Base-by-base conservation (phyloP, 2,329 filamentous ascomycete species). In the Pseudogymnoascus sp. region DNA sequence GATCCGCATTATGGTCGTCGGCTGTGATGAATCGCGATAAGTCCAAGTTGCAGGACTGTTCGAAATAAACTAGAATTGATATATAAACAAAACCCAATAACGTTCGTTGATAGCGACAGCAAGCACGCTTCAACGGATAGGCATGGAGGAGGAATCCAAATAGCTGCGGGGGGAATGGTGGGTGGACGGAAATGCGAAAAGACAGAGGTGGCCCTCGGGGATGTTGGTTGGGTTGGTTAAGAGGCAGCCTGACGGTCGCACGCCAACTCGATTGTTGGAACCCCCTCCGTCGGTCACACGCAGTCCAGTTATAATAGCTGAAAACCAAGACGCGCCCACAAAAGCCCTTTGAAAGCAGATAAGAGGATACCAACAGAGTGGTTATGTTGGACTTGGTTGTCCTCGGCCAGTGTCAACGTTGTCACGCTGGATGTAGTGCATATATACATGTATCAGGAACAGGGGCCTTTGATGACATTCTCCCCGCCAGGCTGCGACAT, bases 1-100 rank as follows among this genome's bases (percentile, higher is more conserved):
- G 43, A 90, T 84, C 70, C 82, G 84, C 87, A 89, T 89, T n/a
- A 33, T 33, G 8, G 37, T 16, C 33, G 33, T 35, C 33, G 33
- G 33, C 33, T 35, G 33, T 35, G 33, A 35, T 35, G 33, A 35
- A 35, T 35, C 33, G 33, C 33, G 33, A 35, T 11, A 11, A 35
- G 33, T 35, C 2, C 33, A 35, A 11, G 33, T 35, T 35, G 33
- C 33, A 35, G 33, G 7, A 35, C 33, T 7, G 33, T 35, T 35
- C 33, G 10, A 11, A 35, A 2, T 28, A 12, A 50, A n/a, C 6
- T 50, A 50, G 22, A 28, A n/a, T 50, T 26, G 46, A 53, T 24
- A 53, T 24, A 53, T 24, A 14, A 53, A 53, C 22, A 53, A 53
- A n/a, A 19, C 22, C 12, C 28, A 53, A 31, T 24, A 53, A 31